Evolutionary conservation across 1,284 basidiomycete species (phyloP).

Genomic region (Austropuccinia psidii): DNA sequence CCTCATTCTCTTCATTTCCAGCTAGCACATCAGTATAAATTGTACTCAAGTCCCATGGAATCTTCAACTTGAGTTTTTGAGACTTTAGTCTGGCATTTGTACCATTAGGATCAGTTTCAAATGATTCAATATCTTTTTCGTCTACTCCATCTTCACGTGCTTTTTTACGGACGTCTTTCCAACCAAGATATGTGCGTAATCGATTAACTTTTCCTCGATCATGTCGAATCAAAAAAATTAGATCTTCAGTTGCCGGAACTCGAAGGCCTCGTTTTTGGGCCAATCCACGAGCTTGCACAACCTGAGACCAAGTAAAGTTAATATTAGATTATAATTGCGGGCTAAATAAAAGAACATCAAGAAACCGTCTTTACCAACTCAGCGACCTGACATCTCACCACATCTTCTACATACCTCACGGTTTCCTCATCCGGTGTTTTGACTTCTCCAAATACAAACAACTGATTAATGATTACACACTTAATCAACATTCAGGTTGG

Average conservation of each 20-base stretch:
- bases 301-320: constrained; percentile 52
- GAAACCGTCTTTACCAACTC: constrained; percentile 62
- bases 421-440: constrained; percentile 81
- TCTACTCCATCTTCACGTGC: constrained; percentile 53
- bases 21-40: constrained; percentile 78
- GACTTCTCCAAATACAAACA: constrained; percentile 95
- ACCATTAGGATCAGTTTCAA: constrained; percentile 35
- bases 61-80: constrained; percentile 85
- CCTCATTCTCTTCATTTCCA: constrained; percentile 68
- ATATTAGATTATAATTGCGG: not conserved
- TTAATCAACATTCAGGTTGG: not conserved
- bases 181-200: constrained; percentile 85
- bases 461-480: constrained; percentile 52
- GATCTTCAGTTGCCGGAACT: constrained; percentile 81
- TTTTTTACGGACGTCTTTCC: constrained; percentile 95
- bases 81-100: constrained; percentile 63
- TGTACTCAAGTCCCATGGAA: constrained; percentile 91
- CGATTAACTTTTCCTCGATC: constrained; percentile 91
- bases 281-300: constrained; percentile 77
- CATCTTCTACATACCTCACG: constrained; percentile 86
- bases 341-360: not conserved
- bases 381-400: constrained; percentile 84
- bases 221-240: constrained; percentile 91
- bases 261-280: constrained; percentile 74
- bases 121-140: constrained; percentile 41